Evolutionary conservation across 2,329 filamentous ascomycete genomes (phyloP).

Genomic region (Daldinia sp.): DNA sequence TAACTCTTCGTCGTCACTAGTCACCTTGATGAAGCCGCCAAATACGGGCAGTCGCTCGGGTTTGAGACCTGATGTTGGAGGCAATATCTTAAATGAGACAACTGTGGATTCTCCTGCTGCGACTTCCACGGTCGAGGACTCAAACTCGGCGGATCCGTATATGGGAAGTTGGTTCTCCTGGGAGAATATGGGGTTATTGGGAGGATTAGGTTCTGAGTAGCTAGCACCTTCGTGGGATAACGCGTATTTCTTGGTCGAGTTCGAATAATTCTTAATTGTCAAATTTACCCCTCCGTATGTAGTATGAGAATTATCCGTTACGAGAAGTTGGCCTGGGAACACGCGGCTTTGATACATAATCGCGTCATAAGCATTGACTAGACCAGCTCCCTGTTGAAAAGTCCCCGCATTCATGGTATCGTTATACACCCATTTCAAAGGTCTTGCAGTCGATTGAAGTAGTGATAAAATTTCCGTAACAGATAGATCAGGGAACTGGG

Average conservation of each 20-base stretch:
- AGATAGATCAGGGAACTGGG: slow-evolving; percentile 41
- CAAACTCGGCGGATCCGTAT: slow-evolving; percentile 38
- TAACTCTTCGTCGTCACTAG: slow-evolving; percentile 27
- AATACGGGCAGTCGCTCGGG: slow-evolving; percentile 39
- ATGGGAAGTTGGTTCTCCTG: slow-evolving; percentile 35
- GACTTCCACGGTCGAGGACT: slow-evolving; percentile 33
- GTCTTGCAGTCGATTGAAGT: slow-evolving; percentile 45
- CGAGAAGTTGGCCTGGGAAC: slow-evolving; percentile 38
- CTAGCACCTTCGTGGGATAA: slow-evolving; percentile 39
- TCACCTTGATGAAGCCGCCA: slow-evolving; percentile 38
- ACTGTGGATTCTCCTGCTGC: slow-evolving; percentile 25
- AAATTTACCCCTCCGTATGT: slow-evolving; percentile 36
- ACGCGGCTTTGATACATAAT: slow-evolving; percentile 37
- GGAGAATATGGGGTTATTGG: slow-evolving; percentile 22
- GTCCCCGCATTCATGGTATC: slow-evolving; percentile 42
- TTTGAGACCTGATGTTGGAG: slow-evolving; percentile 27
- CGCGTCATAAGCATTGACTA: slow-evolving; percentile 47
- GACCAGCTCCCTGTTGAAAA: slow-evolving; percentile 48
- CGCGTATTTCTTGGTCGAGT: slow-evolving; percentile 34
- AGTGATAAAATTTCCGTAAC: slow-evolving; percentile 43
- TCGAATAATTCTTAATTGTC: slow-evolving; percentile 39
- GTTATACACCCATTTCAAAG: slow-evolving; percentile 42
- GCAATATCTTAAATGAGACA: slow-evolving; percentile 33
- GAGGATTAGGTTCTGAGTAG: slow-evolving; percentile 37
- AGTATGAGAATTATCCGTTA: slow-evolving; percentile 27